Percentiles rank a stretch among this genome's conserved stretches.
Conservation (phyloP, 345 rosid genomes). For the Hibiscus mutabilis region DNA sequence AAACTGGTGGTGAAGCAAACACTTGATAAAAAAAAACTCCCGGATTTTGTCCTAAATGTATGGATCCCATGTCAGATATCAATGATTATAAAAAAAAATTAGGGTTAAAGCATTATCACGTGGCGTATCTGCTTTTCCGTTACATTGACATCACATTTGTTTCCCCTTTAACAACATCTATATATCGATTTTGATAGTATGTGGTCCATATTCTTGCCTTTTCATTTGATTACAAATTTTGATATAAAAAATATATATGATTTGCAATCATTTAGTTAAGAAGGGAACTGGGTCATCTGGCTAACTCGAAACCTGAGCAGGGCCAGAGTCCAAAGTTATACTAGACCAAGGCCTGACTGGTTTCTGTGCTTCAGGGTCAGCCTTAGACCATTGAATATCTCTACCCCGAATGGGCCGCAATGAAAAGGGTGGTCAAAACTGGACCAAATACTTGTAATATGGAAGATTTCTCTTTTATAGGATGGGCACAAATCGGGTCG, state of each 20-base stretch:
- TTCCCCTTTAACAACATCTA: background rate
- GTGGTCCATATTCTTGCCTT: background rate
- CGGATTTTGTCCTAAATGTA: no score
- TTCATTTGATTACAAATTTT: background rate
- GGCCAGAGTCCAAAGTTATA: background rate
- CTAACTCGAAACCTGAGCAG: background rate
- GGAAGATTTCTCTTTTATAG: no score
- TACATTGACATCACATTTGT: background rate
- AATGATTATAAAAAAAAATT: no score
- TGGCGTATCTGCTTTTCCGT: background rate
- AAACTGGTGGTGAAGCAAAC: no score
- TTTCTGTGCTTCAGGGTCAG: background rate
- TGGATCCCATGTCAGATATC: no score
- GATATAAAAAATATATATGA: background rate
- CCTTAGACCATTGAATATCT: background rate
- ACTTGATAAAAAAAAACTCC: no score
- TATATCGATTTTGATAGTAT: background rate
- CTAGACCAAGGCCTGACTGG: background rate
- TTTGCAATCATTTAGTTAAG: background rate
- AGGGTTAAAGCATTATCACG: background rate
- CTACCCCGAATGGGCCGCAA: background rate
- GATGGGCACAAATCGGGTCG: no score
- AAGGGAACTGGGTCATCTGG: background rate
- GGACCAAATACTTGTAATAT: background rate
- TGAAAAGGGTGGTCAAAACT: background rate